Evolutionary conservation across 2,329 filamentous ascomycete species (phyloP).

Genomic region (Magnaporthiopsis incrustans): DNA sequence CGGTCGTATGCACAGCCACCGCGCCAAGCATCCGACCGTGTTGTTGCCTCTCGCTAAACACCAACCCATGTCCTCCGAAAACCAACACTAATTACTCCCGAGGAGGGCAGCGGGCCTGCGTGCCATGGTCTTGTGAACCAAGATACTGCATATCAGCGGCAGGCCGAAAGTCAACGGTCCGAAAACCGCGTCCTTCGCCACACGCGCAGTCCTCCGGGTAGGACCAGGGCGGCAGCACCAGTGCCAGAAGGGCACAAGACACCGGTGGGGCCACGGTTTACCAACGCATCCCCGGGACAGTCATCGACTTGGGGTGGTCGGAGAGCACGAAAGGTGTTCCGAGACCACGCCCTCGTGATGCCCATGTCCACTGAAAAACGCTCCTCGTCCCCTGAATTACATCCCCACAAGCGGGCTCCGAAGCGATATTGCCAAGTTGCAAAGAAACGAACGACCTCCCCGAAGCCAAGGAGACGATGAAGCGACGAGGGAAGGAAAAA

Average conservation of each 20-base stretch:
- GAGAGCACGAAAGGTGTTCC: no score
- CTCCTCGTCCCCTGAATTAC: constrained; percentile 24
- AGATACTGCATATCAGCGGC: background rate
- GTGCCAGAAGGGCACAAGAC: background rate
- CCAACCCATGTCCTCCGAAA: background rate
- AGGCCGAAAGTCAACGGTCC: background rate
- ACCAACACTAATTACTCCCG: background rate
- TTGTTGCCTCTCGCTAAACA: background rate
- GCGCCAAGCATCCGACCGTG: background rate
- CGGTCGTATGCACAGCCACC: background rate
- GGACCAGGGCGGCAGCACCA: no score
- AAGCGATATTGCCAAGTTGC: constrained; percentile 23
- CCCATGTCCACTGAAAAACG: constrained; percentile 7
- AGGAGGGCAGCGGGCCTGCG: no score
- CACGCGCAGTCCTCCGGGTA: background rate
- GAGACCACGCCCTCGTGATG: background rate
- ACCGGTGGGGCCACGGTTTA: background rate
- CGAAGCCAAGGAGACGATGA: constrained; percentile 10
- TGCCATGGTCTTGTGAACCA: background rate
- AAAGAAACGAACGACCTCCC: constrained; percentile 15
- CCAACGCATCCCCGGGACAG: background rate
- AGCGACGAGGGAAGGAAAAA: constrained; percentile 10
- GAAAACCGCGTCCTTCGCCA: background rate
- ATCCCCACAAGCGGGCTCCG: constrained; percentile 27
- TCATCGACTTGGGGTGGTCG: no score